Evolutionary conservation across 208 protist species (phyloP), one percentile per base, ranked within the genome.

Genomic region (Crithidia fasciculata): DNA sequence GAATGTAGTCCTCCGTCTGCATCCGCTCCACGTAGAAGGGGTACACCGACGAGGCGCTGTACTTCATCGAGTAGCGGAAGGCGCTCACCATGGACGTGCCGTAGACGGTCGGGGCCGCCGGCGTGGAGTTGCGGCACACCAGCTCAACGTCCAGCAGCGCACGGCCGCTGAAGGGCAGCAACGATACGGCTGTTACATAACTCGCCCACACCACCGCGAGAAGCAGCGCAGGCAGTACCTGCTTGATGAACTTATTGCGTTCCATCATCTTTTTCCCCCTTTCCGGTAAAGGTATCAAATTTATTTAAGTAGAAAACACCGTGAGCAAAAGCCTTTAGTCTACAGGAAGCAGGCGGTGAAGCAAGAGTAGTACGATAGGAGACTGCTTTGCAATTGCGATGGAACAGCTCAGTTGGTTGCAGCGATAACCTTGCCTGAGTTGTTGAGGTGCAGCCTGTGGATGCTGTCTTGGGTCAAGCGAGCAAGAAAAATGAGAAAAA

Each of bases 11-110:
- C 5, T 13, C 37, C 5, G 67, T 44, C 36, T 10, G 10, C 10
- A 67, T 66, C 52, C 68, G 59, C 50, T 69, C 73, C 50, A 82
- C 61, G 60, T 59, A 74, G 15, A 77, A 73, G 10, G 77, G 77
- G 39, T 77, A 77, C 19, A 40, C 5, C 12, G 16, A 2, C 10
- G 3, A 45, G 16, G 50, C 45, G n/a, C 43, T 70, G 37, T 28
- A 50, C 5, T 28, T 49, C 4, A 70, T 8, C 36, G 69, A 57
- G 12, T 56, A 64, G 19, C 49, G 49, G n/a, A 66, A 61, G 7
- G 60, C 49, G 47, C 57, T 73, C 15, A 73, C 40, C 4, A 41
- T 19, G 12, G 64, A 72, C 7, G 3, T 59, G 45, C 15, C 37
- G 41, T 60, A 78, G 18, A 66, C 10, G 40, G 8, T 43, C 5